Evolutionary conservation across 139 green algal species (phyloP), one percentile per base, ranked within the genome.

Genomic region (Marvania coccoides): DNA sequence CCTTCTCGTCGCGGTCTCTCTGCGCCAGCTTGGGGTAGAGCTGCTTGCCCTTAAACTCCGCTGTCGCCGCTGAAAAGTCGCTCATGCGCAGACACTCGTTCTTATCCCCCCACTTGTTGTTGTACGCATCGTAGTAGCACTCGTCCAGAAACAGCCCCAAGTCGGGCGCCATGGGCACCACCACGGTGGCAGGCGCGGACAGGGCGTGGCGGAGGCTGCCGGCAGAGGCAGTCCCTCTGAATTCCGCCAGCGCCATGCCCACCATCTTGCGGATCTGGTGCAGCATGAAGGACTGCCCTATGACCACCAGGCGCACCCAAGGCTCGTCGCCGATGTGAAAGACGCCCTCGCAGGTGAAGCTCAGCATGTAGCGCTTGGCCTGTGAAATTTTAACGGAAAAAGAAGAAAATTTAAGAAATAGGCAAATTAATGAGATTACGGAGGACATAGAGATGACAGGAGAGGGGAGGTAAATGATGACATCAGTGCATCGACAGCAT

Each of bases 231-330:
- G 58, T 46, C 0, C 82, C 84, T 7, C 84, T 81, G 53, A 81
- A 66, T 4, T 91, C 70, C 6, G 89, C 90, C 36, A 96, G 37
- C 9, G 78, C 87, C 67, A 89, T 76, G 40, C 87, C 88, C 36
- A 95, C 78, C 85, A 96, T 91, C 69, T 94, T 95, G 46, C 90
- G 76, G 67, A 97, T 97, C 74, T 97, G 91, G 79, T 97, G 87
- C 63, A 97, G 75, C 75, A 97, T 91, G 77, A 97, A 97, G 63
- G 69, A 87, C 78, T 96, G 89, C 3, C 90, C 90, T 26, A 96
- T 40, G 24, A 97, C 82, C 39, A 81, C 72, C 57, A 91, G 47
- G 35, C 74, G 62, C 54, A 89, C 86, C 76, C 79, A 90, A 1
- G 60, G 70, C 58, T 74, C 13, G 2, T 82, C 81, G 47, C 29